Percentiles rank a stretch among this genome's conserved stretches.
Evolutionary conservation across 2,329 filamentous ascomycete genomes (phyloP).

Genomic region (Talaromyces sp.): DNA sequence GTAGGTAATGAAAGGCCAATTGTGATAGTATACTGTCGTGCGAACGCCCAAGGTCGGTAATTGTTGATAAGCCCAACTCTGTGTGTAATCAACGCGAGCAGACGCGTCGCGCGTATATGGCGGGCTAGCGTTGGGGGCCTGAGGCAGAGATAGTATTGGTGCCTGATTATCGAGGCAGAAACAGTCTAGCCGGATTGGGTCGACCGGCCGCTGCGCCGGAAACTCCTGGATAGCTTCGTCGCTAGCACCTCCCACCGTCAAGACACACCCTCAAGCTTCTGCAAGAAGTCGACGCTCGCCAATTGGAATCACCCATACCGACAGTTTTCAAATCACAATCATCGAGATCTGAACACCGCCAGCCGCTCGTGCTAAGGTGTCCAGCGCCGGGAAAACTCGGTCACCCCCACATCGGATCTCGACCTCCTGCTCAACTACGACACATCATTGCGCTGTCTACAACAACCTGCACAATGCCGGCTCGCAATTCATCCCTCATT

Average conservation of each 20-base stretch:
- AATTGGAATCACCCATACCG: background rate
- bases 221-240: conserved; percentile 9
- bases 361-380: background rate
- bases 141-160: conserved; percentile 1
- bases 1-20: background rate
- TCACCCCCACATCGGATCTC: background rate
- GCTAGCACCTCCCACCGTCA: conserved; percentile 10
- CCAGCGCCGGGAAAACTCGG: conserved; percentile 2
- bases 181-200: background rate
- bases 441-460: background rate
- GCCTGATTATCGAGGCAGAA: conserved; percentile 1
- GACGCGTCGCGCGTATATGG: conserved; percentile 9
- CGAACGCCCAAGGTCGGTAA: background rate
- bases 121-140: conserved; percentile 3
- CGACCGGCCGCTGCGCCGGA: conserved; percentile 4
- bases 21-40: background rate
- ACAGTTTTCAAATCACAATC: background rate
- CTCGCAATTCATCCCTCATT: conserved; percentile 31
- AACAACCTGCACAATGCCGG: conserved; percentile 26
- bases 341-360: background rate
- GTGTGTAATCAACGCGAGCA: conserved; percentile 4
- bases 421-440: background rate
- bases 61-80: background rate
- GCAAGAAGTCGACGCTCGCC: background rate
- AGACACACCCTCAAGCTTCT: conserved; percentile 4